These are phyloP conservation scores for Artomyces pyxidatus DNA, from an alignment of 768 basidiomycete species.

Conservation along the genomic window DNA sequence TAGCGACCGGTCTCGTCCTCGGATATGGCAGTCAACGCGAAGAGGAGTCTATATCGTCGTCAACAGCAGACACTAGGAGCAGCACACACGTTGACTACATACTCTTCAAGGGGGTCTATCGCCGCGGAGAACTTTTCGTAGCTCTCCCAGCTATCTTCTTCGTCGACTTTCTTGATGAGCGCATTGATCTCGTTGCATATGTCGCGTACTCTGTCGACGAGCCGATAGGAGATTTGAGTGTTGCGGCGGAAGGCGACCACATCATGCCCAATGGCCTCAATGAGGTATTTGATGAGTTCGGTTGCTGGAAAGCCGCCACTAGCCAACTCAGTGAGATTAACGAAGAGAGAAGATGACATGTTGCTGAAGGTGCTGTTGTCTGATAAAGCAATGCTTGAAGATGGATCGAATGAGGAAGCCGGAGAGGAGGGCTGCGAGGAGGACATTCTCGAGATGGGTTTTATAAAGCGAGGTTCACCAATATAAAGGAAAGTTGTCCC, in stretches of 20 bases:
- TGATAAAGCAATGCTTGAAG: not conserved
- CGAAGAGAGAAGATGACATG: not conserved
- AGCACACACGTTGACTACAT: not conserved
- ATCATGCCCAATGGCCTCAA: constrained; percentile 11
- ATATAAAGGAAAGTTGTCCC: too few species aligned
- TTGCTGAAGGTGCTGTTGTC: not conserved
- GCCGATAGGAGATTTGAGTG: constrained; percentile 14
- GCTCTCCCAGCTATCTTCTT: constrained; percentile 6
- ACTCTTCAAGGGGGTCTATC: constrained; percentile 18
- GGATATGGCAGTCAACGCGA: constrained; percentile 2
- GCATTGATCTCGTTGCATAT: constrained; percentile 10
- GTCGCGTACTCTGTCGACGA: constrained; percentile 12
- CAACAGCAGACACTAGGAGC: not conserved
- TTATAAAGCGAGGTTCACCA: too few species aligned
- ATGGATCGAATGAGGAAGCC: not conserved
- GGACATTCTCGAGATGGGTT: too few species aligned
- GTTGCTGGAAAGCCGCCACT: constrained; percentile 5
- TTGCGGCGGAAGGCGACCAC: constrained; percentile 14
- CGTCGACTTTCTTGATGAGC: constrained; percentile 11
- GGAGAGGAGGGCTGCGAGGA: not conserved
- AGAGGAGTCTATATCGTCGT: constrained; percentile 2
- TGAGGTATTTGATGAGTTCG: constrained; percentile 12
- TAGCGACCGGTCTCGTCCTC: constrained; percentile 7
- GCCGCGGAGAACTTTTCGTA: constrained; percentile 13
- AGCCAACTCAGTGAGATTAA: not conserved